phyloP scores from a whole-genome alignment of 164 flowering plant genomes.

The Paratinospora sagittata region DNA sequence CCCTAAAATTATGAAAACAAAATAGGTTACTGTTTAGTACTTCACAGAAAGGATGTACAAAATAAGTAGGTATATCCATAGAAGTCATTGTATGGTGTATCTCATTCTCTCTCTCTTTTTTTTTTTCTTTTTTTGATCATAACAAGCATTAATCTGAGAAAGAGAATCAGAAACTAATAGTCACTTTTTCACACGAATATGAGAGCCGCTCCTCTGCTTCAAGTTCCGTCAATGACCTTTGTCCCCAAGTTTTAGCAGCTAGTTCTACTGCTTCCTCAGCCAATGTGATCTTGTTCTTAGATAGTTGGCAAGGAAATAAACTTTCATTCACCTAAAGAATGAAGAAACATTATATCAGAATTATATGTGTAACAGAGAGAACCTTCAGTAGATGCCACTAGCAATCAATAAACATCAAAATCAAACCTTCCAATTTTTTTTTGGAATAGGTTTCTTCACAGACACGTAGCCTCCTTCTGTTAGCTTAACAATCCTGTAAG shows the following conservation, averaged over 20 bases:
- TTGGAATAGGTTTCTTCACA: slow-evolving; percentile 69
- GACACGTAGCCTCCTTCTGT: slow-evolving; percentile 76
- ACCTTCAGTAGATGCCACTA: neutral
- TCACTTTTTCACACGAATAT: slow-evolving; percentile 95
- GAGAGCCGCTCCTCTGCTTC: slow-evolving; percentile 96
- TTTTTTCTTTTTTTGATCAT: neutral
- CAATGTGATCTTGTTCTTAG: slow-evolving; percentile 46
- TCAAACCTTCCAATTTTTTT: slow-evolving; percentile 85
- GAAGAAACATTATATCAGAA: slow-evolving; percentile 1
- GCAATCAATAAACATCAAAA: neutral
- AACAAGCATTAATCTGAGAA: slow-evolving; percentile 1
- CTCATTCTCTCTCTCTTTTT: neutral
- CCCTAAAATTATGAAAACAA: slow-evolving; percentile 43
- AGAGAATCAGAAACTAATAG: neutral
- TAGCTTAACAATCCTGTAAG: slow-evolving; percentile 75
- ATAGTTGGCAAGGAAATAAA: slow-evolving; percentile 76
- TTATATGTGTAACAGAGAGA: neutral
- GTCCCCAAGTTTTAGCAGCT: slow-evolving; percentile 84
- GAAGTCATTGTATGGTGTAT: no score
- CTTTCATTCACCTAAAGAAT: slow-evolving; percentile 71
- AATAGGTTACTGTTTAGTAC: neutral
- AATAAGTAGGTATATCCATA: no score
- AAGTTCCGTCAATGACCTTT: slow-evolving; percentile 77
- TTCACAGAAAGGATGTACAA: neutral
- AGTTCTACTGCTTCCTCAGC: slow-evolving; percentile 86